Evolutionary conservation across 2,329 filamentous ascomycete genomes (phyloP), one percentile per base, ranked within the genome.

Genomic region (Ceratocystiopsis minuta): DNA sequence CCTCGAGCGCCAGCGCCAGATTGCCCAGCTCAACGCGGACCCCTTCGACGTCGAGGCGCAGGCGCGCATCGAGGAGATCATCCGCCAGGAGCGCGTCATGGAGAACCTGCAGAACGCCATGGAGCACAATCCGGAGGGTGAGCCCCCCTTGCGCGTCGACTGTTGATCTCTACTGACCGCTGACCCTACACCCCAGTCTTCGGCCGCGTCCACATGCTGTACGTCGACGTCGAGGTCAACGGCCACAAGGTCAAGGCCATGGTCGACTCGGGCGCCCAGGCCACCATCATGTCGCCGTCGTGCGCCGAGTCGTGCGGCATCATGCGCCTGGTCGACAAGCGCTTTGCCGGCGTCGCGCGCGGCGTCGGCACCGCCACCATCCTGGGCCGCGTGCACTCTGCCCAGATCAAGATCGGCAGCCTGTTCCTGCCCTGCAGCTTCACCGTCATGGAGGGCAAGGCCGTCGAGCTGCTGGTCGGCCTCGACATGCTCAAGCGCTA

Each of bases 401-500:
- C 90, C 11, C 85, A 88, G 59, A 92, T 98, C 60, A 88, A 84
- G 60, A 90, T 98, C 51, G 90, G 88, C 41, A 75, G 72, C 36
- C 73, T 88, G 47, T 86, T 85, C 56, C 67, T 98, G 51, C 80
- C 88, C 3, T 96, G 87, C 63, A 90, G 86, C 45, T 98, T 98
- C 59, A 98, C 90, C 3, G 90, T 98, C 55, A 98, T 98, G 90
- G 90, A 98, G 63, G 90, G 90, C 49, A 98, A 96, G 61, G 78
- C 85, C 41, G 90, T 98, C 18, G 90, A 96, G 57, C 68, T 98
- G 16, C 71, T 98, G 2, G 73, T 98, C 13, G 90, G 90, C 4
- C 65, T 98, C 36, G 90, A 98, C 59, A 98, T 98, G 84, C 69
- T 98, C 47, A 95, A 93, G 63, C 76, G 90, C 34, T 87, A 96